Percentiles rank a stretch among this genome's conserved stretches.
Evolutionary conservation across 805 yeast genomes (phyloP).

Genomic region (Lipomyces mesembrius): DNA sequence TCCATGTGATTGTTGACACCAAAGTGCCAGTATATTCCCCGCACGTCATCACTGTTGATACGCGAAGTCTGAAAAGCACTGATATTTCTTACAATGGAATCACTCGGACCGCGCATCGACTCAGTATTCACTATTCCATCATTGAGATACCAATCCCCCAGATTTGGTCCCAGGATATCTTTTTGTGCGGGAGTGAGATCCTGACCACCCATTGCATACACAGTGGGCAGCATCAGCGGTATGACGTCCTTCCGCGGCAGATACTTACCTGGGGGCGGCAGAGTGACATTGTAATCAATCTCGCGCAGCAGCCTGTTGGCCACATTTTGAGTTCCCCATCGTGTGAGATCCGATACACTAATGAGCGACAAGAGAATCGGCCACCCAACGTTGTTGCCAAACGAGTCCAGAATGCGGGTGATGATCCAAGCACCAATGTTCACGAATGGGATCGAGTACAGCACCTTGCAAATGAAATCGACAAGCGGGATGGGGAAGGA

Average conservation of each 20-base stretch:
- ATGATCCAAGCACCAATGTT: background rate
- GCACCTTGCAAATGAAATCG: background rate
- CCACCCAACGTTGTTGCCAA: background rate
- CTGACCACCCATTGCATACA: conserved; percentile 1
- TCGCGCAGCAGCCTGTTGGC: background rate
- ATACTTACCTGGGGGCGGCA: conserved; percentile 2
- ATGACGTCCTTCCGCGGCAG: conserved; percentile 1
- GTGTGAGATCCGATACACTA: background rate
- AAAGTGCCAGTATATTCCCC: conserved; percentile 2
- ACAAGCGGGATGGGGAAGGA: conserved; percentile 1
- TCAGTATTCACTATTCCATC: conserved; percentile 3
- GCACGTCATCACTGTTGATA: background rate
- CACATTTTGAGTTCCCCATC: background rate
- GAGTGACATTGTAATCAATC: background rate
- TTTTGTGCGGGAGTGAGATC: background rate
- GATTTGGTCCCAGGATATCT: background rate
- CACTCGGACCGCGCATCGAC: conserved; percentile 5
- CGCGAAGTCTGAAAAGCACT: background rate
- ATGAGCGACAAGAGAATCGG: background rate
- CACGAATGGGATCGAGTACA: background rate
- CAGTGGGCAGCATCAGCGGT: background rate
- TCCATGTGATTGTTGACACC: conserved; percentile 1
- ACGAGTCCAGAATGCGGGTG: background rate
- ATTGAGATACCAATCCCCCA: conserved; percentile 4
- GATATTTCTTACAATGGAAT: background rate